Base-by-base conservation (phyloP, 768 basidiomycete genomes). In the Rhodotorula graminis region DNA sequence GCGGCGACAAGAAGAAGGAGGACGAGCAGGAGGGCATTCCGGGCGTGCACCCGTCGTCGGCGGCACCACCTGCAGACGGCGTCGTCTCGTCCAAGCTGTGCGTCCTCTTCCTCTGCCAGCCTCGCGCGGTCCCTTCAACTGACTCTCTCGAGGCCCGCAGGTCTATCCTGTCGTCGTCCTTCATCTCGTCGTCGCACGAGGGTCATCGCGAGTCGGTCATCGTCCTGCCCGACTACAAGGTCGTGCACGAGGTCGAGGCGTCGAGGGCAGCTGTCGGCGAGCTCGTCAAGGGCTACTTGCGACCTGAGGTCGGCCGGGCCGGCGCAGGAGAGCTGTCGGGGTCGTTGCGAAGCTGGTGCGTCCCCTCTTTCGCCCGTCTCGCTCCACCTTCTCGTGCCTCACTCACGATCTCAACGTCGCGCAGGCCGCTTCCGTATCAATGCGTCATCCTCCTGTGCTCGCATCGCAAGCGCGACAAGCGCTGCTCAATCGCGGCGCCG, bases 361-460 rank as follows among this genome's bases (percentile, higher is more conserved):
- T 9, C 37, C 5, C 9, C 37, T 9, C 46, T 55, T 21, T 46
- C 65, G 10, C 23, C 40, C 40, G 40, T 21, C 37, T 29, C 27
- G 27, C 52, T 21, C 11, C 5, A 55, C 19, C 2, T 15, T 14
- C 44, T 46, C 44, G 55, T 12, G 23, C 3, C 33, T 10, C 9
- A 25, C 40, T 59, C 40, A 59, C 23, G 6, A 12, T 10, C 47
- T 5, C 4, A 7, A n/a, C 19, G 3, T 19, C 27, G 11, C 5
- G 9, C 59, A 67, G 70, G 71, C 74, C 74, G 0, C 81, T 97
- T 56, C 94, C 95, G 0, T 99, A 97, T 81, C 86, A 91, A 6
- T 91, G 90, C 76, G 89, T 92, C 42, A 89, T 99, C 64, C 82
- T 97, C 29, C 83, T 99, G 40, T 99, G 94, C 80, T 96, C 93